These are phyloP conservation scores for Citropsis articulata DNA, from an alignment of 345 rosid genomes.

Conservation along the genomic window DNA sequence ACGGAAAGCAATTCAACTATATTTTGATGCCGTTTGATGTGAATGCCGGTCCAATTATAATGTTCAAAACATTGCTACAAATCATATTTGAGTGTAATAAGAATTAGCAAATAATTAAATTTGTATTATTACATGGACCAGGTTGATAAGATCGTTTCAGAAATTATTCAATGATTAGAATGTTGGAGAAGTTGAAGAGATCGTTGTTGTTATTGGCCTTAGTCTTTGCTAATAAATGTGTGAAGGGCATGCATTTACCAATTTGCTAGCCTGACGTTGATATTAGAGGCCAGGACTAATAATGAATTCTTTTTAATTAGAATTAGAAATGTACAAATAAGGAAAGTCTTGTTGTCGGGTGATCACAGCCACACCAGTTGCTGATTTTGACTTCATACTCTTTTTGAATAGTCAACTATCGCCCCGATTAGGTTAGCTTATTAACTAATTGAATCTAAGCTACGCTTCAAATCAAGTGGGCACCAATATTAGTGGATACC, in stretches of 20 bases:
- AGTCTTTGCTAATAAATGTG: not conserved
- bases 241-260: not conserved
- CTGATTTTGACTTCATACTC: not conserved
- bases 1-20: not conserved
- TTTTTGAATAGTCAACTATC: not conserved
- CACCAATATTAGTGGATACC: too few species aligned
- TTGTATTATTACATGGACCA: not conserved
- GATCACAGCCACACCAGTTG: not conserved
- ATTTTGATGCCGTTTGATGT: not conserved
- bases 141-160: not conserved
- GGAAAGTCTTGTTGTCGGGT: not conserved
- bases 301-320: too few species aligned
- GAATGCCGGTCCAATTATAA: not conserved
- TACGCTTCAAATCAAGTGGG: not conserved
- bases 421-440: not conserved
- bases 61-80: not conserved
- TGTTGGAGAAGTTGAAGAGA: not conserved
- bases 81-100: not conserved
- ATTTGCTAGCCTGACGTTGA: not conserved
- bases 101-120: not conserved
- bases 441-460: not conserved
- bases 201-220: not conserved
- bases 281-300: not conserved
- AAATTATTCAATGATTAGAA: not conserved
- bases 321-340: not conserved